Conservation (phyloP, 2,329 filamentous ascomycete species). For the Hansfordia pulvinata region DNA sequence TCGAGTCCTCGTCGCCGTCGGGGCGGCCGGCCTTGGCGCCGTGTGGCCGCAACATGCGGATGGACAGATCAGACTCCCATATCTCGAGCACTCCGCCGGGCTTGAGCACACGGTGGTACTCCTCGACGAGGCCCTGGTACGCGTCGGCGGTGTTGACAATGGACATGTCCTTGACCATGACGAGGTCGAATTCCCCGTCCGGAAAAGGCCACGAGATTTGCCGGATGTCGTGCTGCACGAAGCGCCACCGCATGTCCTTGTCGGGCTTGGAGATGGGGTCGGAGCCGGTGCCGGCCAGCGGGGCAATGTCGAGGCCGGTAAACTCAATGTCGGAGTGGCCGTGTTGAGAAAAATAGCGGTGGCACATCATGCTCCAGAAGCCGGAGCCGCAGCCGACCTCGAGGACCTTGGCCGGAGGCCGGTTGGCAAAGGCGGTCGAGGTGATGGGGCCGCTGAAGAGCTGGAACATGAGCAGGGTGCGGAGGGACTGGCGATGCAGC, state of each 20-base stretch:
- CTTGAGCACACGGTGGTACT: constrained; percentile 63
- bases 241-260: constrained; percentile 74
- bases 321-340: constrained; percentile 62
- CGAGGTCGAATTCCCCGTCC: constrained; percentile 69
- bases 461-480: constrained; percentile 68
- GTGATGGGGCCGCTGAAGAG: constrained; percentile 72
- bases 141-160: constrained; percentile 48
- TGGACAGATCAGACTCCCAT: constrained; percentile 78
- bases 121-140: constrained; percentile 46
- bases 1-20: constrained; percentile 25
- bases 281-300: constrained; percentile 39
- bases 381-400: constrained; percentile 81
- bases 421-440: constrained; percentile 50
- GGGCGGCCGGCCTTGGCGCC: constrained; percentile 30
- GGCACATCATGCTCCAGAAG: constrained; percentile 82
- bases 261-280: constrained; percentile 33
- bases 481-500: constrained; percentile 74
- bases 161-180: constrained; percentile 77
- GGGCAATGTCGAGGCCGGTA: constrained; percentile 70
- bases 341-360: constrained; percentile 59
- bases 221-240: constrained; percentile 77
- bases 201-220: constrained; percentile 64
- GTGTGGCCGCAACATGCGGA: constrained; percentile 73
- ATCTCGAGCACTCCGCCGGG: constrained; percentile 72
- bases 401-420: constrained; percentile 63